Percentiles rank a stretch among this genome's conserved stretches.
Evolutionary conservation across 2,329 filamentous ascomycete species (phyloP).

Genomic region (Lasiodiplodia hormozganensis): DNA sequence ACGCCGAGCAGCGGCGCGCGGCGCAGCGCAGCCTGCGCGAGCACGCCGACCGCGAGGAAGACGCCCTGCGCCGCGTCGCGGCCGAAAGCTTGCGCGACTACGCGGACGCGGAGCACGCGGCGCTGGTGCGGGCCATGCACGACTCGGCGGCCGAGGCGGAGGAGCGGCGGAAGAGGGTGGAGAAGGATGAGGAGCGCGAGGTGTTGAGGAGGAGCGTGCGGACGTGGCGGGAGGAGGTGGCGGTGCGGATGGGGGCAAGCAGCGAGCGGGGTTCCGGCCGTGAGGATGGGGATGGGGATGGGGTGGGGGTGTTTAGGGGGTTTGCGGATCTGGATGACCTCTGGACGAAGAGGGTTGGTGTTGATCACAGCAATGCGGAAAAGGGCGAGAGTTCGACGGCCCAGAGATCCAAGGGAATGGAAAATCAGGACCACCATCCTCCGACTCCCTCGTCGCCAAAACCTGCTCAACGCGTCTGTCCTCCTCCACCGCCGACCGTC

Average conservation of each 20-base stretch:
- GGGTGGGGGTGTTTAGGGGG: not conserved
- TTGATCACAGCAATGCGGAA: not conserved
- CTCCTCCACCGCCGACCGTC: not conserved
- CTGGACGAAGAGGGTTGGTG: too few relatives aligned
- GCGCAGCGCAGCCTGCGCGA: not conserved
- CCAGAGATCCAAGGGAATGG: too few relatives aligned
- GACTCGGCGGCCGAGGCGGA: constrained; percentile 2
- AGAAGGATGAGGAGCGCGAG: not conserved
- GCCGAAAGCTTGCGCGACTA: not conserved
- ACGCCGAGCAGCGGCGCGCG: not conserved
- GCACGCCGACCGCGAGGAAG: not conserved
- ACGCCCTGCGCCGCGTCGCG: not conserved
- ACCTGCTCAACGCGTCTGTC: not conserved
- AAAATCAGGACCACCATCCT: not conserved
- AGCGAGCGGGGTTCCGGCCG: not conserved
- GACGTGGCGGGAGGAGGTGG: not conserved
- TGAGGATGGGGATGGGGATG: not conserved
- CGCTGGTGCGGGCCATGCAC: not conserved
- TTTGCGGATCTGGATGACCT: not conserved
- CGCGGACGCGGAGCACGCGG: constrained; percentile 6
- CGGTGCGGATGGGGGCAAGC: not conserved
- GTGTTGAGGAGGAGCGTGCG: not conserved
- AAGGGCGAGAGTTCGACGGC: not conserved
- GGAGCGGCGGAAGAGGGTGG: not conserved
- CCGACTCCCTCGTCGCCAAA: not conserved